Base-by-base conservation (phyloP, 2,329 filamentous ascomycete genomes). In the Nemania sp. region DNA sequence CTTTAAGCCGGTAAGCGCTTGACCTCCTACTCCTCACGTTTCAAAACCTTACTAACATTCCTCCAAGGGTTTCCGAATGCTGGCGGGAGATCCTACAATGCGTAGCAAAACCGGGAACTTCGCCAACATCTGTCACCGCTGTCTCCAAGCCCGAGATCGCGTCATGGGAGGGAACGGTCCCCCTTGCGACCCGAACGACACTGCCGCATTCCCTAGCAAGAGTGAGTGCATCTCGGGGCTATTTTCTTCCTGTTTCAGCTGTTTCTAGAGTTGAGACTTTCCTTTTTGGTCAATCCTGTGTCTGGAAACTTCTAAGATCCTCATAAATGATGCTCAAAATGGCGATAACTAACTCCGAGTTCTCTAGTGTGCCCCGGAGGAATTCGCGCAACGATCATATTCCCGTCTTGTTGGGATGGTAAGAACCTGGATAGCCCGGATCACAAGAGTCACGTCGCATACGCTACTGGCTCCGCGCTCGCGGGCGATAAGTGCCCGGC, bases 351-450 rank as follows among this genome's bases (percentile, higher is more conserved):
- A n/a, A n/a, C n/a, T n/a, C n/a, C n/a, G n/a, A n/a, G n/a, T n/a
- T n/a, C n/a, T n/a, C n/a, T n/a, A n/a, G n/a, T 62, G 59, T 62
- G 59, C 20, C 59, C 59, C 18, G 59, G 59, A 2, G 59, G 59
- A 6, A 62, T 62, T 11, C 59, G 59, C 24, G 59, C 59, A 13
- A 62, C 59, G 18, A 54, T 62, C 49, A 62, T 62, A 27, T 62
- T 62, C 49, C 59, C 59, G 5, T 62, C 59, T 4, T 72, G 74
- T 64, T 78, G 75, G 75, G 76, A 78, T 45, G 76, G 76, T 41
- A 70, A 69, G 60, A 77, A 77, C 64, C 35, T 73, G 1, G 76
- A 78, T 66, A 74, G 70, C 57, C 69, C 74, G 1, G 75, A 78
- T 67, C 76, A 77, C 67, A 69, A 74, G 47, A 75, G 73, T 60